phyloP scores from a whole-genome alignment of 345 rosid species.

The Linum trigynum region DNA sequence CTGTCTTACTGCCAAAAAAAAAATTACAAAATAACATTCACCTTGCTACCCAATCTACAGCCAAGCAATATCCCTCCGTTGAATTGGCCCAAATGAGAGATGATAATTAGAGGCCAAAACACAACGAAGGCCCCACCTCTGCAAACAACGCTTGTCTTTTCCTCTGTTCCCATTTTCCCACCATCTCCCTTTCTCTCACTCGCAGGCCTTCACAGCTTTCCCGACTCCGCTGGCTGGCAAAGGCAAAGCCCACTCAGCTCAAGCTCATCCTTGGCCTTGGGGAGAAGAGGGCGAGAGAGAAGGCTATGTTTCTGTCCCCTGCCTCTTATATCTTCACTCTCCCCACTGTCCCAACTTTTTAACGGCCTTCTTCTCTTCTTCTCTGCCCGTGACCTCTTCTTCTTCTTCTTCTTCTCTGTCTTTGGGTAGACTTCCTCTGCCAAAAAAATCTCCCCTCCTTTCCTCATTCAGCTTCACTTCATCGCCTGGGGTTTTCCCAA shows the following conservation, averaged over 20 bases:
- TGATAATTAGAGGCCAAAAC: too few relatives aligned
- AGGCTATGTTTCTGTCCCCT: not conserved
- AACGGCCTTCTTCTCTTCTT: not conserved
- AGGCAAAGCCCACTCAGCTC: too few relatives aligned
- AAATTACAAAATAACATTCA: too few relatives aligned
- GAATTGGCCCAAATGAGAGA: too few relatives aligned
- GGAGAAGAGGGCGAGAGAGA: not conserved
- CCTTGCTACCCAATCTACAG: too few relatives aligned
- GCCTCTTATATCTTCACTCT: not conserved
- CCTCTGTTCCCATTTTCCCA: constrained; percentile 22
- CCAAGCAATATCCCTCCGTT: too few relatives aligned
- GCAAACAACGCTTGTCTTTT: constrained; percentile 40
- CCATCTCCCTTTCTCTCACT: not conserved
- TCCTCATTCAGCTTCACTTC: too few relatives aligned
- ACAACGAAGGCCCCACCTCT: constrained; percentile 18
- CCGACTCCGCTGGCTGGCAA: not conserved
- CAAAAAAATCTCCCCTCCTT: too few relatives aligned
- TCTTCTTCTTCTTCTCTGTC: not conserved
- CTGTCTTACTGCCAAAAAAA: too few relatives aligned
- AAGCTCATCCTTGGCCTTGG: not conserved
- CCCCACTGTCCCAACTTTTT: constrained; percentile 15
- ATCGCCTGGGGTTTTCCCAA: too few relatives aligned
- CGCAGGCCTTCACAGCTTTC: constrained; percentile 4
- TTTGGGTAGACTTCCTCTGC: too few relatives aligned
- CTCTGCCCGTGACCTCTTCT: not conserved